Percentiles rank a stretch among this genome's conserved stretches.
These are phyloP conservation scores for Alternaria incomplexa DNA, from an alignment of 2,329 filamentous ascomycete genomes.

Conservation along the genomic window DNA sequence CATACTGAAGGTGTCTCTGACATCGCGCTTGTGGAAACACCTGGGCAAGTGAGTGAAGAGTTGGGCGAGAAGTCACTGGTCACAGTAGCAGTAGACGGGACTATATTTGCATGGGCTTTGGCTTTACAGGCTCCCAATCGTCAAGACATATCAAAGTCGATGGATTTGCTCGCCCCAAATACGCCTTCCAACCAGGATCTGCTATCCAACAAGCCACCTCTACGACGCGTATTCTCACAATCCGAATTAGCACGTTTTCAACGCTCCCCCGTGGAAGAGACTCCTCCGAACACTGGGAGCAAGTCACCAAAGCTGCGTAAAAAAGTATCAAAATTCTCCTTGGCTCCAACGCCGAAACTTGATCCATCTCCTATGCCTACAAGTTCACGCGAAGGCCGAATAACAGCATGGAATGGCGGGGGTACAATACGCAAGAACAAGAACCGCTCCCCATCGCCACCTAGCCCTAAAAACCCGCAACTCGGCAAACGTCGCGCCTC, in stretches of 20 bases:
- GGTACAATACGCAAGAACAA: conserved; percentile 37
- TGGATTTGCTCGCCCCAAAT: conserved; percentile 44
- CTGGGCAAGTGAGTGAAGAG: conserved; percentile 54
- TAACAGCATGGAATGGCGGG: conserved; percentile 21
- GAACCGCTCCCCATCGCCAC: conserved; percentile 53
- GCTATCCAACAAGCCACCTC: conserved; percentile 65
- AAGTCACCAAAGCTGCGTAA: conserved; percentile 60
- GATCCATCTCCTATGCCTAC: conserved; percentile 50
- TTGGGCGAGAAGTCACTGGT: conserved; percentile 56
- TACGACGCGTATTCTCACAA: conserved; percentile 85
- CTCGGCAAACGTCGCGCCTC: conserved; percentile 54
- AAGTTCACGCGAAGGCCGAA: conserved; percentile 27
- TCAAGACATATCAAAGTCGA: conserved; percentile 43
- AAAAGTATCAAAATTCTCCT: conserved; percentile 60
- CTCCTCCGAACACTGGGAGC: conserved; percentile 49
- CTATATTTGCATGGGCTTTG: conserved; percentile 57
- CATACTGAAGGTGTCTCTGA: conserved; percentile 94
- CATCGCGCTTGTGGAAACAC: conserved; percentile 63
- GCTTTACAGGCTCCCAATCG: conserved; percentile 37
- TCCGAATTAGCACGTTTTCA: conserved; percentile 84
- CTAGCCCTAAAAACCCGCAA: conserved; percentile 45
- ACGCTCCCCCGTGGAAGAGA: conserved; percentile 53
- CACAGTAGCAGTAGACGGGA: conserved; percentile 58
- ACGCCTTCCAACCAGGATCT: conserved; percentile 43
- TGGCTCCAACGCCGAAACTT: conserved; percentile 54